These are phyloP conservation scores for Lasiodiplodia gonubiensis DNA, from an alignment of 2,329 filamentous ascomycete genomes.

Conservation along the genomic window DNA sequence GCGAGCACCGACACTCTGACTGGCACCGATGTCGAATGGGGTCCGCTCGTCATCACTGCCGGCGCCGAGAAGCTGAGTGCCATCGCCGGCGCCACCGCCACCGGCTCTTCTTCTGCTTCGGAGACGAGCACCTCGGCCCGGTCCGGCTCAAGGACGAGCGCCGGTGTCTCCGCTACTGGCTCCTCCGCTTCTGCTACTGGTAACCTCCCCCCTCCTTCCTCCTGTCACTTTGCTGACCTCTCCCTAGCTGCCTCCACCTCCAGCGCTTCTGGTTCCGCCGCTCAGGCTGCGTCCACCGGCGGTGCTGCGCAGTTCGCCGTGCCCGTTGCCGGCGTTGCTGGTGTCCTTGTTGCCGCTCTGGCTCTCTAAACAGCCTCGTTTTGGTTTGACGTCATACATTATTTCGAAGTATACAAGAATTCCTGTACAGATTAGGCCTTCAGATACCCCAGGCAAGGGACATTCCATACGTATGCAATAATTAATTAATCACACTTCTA, in stretches of 20 bases:
- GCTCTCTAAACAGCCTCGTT: neutral
- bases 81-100: neutral
- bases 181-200: conserved; percentile 7
- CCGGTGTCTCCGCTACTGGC: neutral
- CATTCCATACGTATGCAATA: neutral
- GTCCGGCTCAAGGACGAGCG: conserved; percentile 16
- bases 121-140: neutral
- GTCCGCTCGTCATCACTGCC: conserved; percentile 29
- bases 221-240: neutral
- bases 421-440: neutral
- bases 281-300: conserved; percentile 1
- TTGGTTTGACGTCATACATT: neutral
- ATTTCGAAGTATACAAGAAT: neutral
- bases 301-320: conserved; percentile 17
- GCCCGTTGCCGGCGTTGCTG: conserved; percentile 13
- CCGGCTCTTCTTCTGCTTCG: neutral
- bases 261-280: conserved; percentile 2
- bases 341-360: conserved; percentile 9
- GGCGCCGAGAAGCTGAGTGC: conserved; percentile 29
- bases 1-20: conserved; percentile 32
- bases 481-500: neutral
- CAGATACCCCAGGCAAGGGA: neutral
- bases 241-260: neutral
- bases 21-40: conserved; percentile 25
- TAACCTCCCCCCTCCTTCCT: neutral